Percentiles rank a stretch among this genome's conserved stretches.
phyloP scores from a whole-genome alignment of 352 stramenopile species.

The Globisporangium alternatum region DNA sequence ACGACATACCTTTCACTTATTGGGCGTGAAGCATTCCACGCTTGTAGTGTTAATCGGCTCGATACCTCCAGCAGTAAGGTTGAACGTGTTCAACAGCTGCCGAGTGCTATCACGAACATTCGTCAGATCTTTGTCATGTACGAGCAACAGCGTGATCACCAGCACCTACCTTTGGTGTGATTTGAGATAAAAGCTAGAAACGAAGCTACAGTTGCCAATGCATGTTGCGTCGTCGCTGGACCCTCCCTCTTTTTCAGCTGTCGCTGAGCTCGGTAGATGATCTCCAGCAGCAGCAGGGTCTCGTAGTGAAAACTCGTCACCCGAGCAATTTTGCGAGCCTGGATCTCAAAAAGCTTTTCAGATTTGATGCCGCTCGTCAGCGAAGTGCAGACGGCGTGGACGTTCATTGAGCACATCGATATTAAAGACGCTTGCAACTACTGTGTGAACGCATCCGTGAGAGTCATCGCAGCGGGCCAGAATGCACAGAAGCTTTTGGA shows the following conservation, averaged over 20 bases:
- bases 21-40: conserved; percentile 8
- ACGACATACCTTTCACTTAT: conserved; percentile 8
- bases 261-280: conserved; percentile 30
- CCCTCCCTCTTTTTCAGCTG: conserved; percentile 24
- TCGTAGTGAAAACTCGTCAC: conserved; percentile 35
- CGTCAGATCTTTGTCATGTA: neutral
- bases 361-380: conserved; percentile 12
- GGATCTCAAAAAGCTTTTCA: conserved; percentile 16
- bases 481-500: conserved; percentile 27
- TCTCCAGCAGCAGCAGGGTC: conserved; percentile 27
- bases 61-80: conserved; percentile 25
- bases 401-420: conserved; percentile 33
- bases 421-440: conserved; percentile 29
- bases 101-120: conserved; percentile 31
- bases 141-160: neutral
- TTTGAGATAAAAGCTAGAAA: conserved; percentile 24
- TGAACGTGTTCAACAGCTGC: conserved; percentile 32
- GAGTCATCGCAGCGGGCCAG: conserved; percentile 24
- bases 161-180: conserved; percentile 26
- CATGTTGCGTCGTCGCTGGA: neutral
- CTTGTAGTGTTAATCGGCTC: conserved; percentile 17
- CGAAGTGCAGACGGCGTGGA: conserved; percentile 14
- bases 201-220: conserved; percentile 10
- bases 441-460: conserved; percentile 20
- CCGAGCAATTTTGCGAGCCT: conserved; percentile 23